phyloP scores from a whole-genome alignment of 2,329 filamentous ascomycete genomes.

The Shiraia sp. region DNA sequence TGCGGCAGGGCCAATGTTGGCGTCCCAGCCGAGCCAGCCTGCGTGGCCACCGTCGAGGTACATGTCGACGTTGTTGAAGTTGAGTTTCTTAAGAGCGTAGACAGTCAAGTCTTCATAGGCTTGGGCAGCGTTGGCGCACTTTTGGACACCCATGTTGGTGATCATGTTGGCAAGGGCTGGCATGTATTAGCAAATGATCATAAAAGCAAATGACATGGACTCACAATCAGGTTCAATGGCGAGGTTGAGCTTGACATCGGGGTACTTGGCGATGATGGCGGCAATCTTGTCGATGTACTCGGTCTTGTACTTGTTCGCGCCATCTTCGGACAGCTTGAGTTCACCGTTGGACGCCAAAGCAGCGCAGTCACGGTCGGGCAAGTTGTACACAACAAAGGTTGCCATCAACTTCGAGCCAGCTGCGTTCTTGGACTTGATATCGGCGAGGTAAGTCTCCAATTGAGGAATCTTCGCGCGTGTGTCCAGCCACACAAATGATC shows the following conservation, averaged over 20 bases:
- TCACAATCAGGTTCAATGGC: constrained; percentile 49
- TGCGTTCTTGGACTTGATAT: constrained; percentile 53
- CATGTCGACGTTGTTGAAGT: constrained; percentile 65
- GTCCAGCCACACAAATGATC: constrained; percentile 60
- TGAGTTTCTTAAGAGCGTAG: constrained; percentile 61
- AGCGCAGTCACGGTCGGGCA: constrained; percentile 67
- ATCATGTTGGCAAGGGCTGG: constrained; percentile 62
- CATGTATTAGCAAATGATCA: neutral
- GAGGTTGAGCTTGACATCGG: constrained; percentile 56
- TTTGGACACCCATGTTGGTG: constrained; percentile 60
- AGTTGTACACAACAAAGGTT: constrained; percentile 64
- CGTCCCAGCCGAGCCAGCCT: constrained; percentile 67
- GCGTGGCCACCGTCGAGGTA: constrained; percentile 68
- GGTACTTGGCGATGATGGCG: constrained; percentile 56
- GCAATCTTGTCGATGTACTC: constrained; percentile 60
- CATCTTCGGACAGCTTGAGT: constrained; percentile 58
- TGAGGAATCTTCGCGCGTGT: constrained; percentile 54
- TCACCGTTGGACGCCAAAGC: constrained; percentile 67
- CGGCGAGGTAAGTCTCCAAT: constrained; percentile 53
- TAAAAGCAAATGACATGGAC: neutral
- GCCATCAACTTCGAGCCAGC: constrained; percentile 55
- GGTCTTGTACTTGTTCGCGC: constrained; percentile 54
- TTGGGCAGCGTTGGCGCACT: constrained; percentile 58
- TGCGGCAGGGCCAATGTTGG: constrained; percentile 59
- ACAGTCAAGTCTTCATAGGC: constrained; percentile 60